Evolutionary conservation across 495 filamentous ascomycete genomes (phyloP).

Genomic region (Lichenothelia convexa): DNA sequence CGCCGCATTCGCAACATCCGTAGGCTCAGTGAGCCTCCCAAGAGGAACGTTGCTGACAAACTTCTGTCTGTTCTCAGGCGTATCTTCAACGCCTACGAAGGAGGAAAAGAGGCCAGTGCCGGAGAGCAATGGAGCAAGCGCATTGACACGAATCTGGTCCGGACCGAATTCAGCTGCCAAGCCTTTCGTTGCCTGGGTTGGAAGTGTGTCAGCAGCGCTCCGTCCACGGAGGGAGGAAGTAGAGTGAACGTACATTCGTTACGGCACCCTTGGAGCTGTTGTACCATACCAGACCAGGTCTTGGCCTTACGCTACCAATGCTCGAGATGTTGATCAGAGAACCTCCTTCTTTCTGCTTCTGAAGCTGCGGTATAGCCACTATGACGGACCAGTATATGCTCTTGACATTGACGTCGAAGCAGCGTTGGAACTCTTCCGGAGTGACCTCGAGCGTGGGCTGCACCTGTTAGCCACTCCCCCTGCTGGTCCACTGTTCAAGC

Average conservation of each 20-base stretch:
- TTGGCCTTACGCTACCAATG: slow-evolving; percentile 13
- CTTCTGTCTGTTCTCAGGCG: slow-evolving; percentile 46
- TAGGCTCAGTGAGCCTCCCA: slow-evolving; percentile 13
- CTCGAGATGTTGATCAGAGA: slow-evolving; percentile 14
- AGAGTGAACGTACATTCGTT: slow-evolving; percentile 9
- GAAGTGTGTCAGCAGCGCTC: neutral
- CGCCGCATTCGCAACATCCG: slow-evolving; percentile 17
- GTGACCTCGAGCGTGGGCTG: slow-evolving; percentile 43
- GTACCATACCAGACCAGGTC: slow-evolving; percentile 15
- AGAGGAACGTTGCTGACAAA: slow-evolving; percentile 47
- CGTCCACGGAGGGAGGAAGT: neutral
- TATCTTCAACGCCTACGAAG: slow-evolving; percentile 49
- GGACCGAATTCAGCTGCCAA: slow-evolving; percentile 51
- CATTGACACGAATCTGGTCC: slow-evolving; percentile 46
- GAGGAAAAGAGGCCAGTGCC: slow-evolving; percentile 45
- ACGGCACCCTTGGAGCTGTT: slow-evolving; percentile 14
- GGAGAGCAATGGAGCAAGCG: slow-evolving; percentile 40
- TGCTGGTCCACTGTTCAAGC: too few relatives aligned
- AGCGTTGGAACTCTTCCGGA: slow-evolving; percentile 45
- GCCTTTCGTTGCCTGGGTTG: slow-evolving; percentile 29
- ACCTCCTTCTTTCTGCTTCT: slow-evolving; percentile 12
- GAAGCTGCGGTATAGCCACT: slow-evolving; percentile 12
- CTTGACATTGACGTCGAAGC: slow-evolving; percentile 51
- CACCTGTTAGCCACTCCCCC: too few relatives aligned
- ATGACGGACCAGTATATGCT: slow-evolving; percentile 29